phyloP scores from a whole-genome alignment of 148 eudicot genomes.

The Heliosperma pusillum region DNA sequence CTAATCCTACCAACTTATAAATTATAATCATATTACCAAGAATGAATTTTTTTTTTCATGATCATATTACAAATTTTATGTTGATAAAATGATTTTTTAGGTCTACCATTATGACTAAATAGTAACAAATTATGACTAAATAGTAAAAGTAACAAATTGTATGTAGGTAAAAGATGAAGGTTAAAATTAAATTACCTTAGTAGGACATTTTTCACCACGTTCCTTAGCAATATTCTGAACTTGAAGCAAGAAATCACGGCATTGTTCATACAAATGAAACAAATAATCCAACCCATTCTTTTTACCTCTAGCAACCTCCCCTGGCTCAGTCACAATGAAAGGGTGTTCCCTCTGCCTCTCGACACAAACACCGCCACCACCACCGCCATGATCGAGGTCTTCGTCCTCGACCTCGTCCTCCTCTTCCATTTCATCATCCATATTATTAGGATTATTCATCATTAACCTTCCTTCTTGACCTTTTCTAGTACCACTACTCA shows the following conservation, averaged over 20 bases:
- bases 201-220: slow-evolving; percentile 96
- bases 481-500: slow-evolving; percentile 13
- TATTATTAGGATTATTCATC: slow-evolving; percentile 16
- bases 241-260: slow-evolving; percentile 83
- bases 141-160: too few relatives aligned
- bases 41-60: too few relatives aligned
- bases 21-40: too few relatives aligned
- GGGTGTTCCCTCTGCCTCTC: slow-evolving; percentile 97
- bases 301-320: slow-evolving; percentile 97
- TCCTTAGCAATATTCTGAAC: slow-evolving; percentile 90
- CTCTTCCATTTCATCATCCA: slow-evolving; percentile 35
- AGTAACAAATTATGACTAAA: too few relatives aligned
- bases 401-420: slow-evolving; percentile 34
- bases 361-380: slow-evolving; percentile 23
- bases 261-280: slow-evolving; percentile 88
- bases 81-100: too few relatives aligned
- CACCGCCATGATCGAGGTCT: slow-evolving; percentile 17
- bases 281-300: slow-evolving; percentile 97
- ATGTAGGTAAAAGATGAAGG: too few relatives aligned
- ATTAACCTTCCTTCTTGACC: slow-evolving; percentile 15
- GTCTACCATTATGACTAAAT: too few relatives aligned
- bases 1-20: too few relatives aligned
- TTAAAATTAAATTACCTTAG: too few relatives aligned
- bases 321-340: slow-evolving; percentile 95
- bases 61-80: too few relatives aligned